Evolutionary conservation across 495 filamentous ascomycete species (phyloP).

Genomic region (Hypoxylon trugodes): DNA sequence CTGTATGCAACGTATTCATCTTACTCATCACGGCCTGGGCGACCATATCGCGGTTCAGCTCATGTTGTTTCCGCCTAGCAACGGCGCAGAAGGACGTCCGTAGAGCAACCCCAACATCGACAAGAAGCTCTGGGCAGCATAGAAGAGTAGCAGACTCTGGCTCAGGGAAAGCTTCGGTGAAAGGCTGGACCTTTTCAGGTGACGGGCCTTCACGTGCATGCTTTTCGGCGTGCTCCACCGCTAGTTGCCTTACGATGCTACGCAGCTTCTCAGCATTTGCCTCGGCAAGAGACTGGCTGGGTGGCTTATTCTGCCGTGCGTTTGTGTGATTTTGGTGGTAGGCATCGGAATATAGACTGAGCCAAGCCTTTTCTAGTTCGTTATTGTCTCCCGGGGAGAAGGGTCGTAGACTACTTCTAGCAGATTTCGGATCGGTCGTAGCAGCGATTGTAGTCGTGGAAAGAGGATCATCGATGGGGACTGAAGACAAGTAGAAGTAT

Average conservation of each 20-base stretch:
- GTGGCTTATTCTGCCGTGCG: slow-evolving; percentile 40
- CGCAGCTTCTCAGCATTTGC: slow-evolving; percentile 51
- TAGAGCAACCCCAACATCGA: slow-evolving; percentile 55
- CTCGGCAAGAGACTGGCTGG: slow-evolving; percentile 45
- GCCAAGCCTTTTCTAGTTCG: slow-evolving; percentile 78
- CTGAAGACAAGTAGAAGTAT: slow-evolving; percentile 81
- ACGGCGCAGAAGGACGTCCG: slow-evolving; percentile 55
- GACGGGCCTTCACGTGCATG: slow-evolving; percentile 42
- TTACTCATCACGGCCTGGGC: slow-evolving; percentile 54
- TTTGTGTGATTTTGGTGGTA: slow-evolving; percentile 52
- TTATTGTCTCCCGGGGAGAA: slow-evolving; percentile 79
- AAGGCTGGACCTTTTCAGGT: slow-evolving; percentile 44
- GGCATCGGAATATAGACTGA: slow-evolving; percentile 58
- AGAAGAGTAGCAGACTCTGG: slow-evolving; percentile 28
- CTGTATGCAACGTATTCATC: slow-evolving; percentile 42
- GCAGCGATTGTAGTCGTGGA: slow-evolving; percentile 67
- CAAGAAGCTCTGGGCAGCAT: slow-evolving; percentile 53
- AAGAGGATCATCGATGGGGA: slow-evolving; percentile 85
- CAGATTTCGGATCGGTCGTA: slow-evolving; percentile 58
- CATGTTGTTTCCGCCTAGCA: slow-evolving; percentile 47
- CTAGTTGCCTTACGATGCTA: slow-evolving; percentile 56
- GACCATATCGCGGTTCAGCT: slow-evolving; percentile 51
- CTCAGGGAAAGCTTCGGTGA: slow-evolving; percentile 37
- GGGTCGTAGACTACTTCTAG: slow-evolving; percentile 70
- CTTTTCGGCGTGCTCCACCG: slow-evolving; percentile 46